Conservation (phyloP, 2,329 filamentous ascomycete genomes). For the Thielaviopsis ethacetica region DNA sequence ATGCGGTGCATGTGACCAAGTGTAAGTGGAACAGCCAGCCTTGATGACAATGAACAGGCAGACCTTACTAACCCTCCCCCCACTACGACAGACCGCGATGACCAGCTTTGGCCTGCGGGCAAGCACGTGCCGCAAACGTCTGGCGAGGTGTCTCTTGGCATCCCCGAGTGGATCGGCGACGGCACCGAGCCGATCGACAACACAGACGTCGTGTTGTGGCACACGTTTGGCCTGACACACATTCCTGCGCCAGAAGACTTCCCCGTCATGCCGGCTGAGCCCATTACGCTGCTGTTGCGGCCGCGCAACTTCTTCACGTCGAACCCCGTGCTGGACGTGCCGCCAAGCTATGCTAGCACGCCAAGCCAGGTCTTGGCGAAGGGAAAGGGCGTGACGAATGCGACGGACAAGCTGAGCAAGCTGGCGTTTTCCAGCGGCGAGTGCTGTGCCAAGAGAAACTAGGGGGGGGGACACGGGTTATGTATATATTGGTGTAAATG, state of each 20-base stretch:
- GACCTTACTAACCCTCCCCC: background rate
- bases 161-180: conserved; percentile 64
- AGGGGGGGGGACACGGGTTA: background rate
- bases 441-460: background rate
- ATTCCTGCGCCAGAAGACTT: conserved; percentile 84
- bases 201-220: conserved; percentile 80
- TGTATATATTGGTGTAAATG: background rate
- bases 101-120: conserved; percentile 71
- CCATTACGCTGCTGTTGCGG: conserved; percentile 63
- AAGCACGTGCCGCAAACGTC: conserved; percentile 79
- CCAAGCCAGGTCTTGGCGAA: conserved; percentile 49
- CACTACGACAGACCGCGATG: conserved; percentile 45
- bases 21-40: conserved; percentile 37
- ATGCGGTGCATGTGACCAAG: conserved; percentile 77
- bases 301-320: conserved; percentile 69
- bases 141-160: conserved; percentile 55
- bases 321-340: conserved; percentile 69
- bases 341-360: conserved; percentile 55
- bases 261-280: conserved; percentile 79
- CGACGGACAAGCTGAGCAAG: conserved; percentile 31
- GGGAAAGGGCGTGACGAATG: conserved; percentile 27
- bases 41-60: no score
- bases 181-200: conserved; percentile 55
- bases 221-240: conserved; percentile 82
- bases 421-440: conserved; percentile 15